These are phyloP conservation scores for Beta lomatogona DNA, from an alignment of 179 eudicot species.

Conservation along the genomic window DNA sequence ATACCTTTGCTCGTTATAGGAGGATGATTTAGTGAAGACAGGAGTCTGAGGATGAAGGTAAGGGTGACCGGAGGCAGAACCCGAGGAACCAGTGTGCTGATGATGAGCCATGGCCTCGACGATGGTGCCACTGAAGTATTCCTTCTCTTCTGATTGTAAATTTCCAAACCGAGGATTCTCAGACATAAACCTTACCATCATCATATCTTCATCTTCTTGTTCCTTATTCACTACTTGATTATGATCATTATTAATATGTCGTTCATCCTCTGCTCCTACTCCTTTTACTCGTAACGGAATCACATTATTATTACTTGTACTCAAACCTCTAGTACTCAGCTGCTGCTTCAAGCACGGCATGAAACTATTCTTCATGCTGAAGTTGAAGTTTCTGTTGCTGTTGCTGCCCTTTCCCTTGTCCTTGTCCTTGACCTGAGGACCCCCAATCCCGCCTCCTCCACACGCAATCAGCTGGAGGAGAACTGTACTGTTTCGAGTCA, in stretches of 20 bases:
- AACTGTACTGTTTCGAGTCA: conserved; percentile 53
- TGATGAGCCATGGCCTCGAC: conserved; percentile 49
- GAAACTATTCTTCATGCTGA: conserved; percentile 37
- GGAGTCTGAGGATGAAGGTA: conserved; percentile 25
- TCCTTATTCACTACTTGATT: conserved; percentile 13
- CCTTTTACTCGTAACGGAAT: background rate
- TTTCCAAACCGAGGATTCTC: conserved; percentile 92
- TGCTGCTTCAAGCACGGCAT: conserved; percentile 46
- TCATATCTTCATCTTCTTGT: conserved; percentile 51
- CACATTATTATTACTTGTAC: background rate
- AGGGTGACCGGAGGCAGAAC: conserved; percentile 13
- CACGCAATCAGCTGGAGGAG: conserved; percentile 78
- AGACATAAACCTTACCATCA: conserved; percentile 73
- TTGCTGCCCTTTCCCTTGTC: background rate
- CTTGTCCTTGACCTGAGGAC: background rate
- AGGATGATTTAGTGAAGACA: conserved; percentile 64
- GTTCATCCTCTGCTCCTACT: conserved; percentile 20
- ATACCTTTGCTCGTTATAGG: conserved; percentile 83
- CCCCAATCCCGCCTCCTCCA: conserved; percentile 46
- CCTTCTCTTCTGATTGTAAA: conserved; percentile 74
- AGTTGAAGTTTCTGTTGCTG: conserved; percentile 14
- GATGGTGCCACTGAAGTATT: conserved; percentile 91
- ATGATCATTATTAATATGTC: background rate
- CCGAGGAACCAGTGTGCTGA: conserved; percentile 21
- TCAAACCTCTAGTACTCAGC: conserved; percentile 21